Base-by-base conservation (phyloP, 495 filamentous ascomycete species). In the Penicillium bovifimosum region DNA sequence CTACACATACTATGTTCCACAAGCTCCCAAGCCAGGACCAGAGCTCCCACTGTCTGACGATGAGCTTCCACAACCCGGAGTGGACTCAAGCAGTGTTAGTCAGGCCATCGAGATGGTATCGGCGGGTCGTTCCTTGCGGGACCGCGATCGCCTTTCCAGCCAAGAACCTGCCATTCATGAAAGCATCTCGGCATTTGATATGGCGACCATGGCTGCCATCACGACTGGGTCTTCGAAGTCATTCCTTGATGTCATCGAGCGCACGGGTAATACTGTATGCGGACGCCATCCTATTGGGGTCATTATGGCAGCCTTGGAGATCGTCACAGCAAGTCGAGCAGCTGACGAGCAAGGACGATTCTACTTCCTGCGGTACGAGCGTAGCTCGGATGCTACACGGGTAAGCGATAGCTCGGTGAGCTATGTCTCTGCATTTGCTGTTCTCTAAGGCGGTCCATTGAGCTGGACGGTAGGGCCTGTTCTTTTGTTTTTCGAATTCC, bases 231-330 rank as follows among this genome's bases (percentile, higher is more conserved):
- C 68, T 10, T 83, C 95, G 58, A 69, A 75, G 9, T 69, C 67
- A 2, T 96, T 96, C 63, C 71, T 87, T 29, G 75, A 84, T 5
- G 78, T 79, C 18, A 68, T 97, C 34, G 70, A 79, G 32, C 71
- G 76, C 33, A 97, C 91, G 0, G 82, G 80, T 31, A 99, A 99
- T 59, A 96, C 93, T 1, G 90, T 99, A 27, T 99, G 93, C 59
- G 93, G 93, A 43, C 76, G 91, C 36, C 95, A 99, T 76, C 93
- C 93, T 0, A 97, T 99, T 58, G 91, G 95, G 0, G 86, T 99
- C 10, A 79, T 95, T 9, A 89, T 99, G 87, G 90, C 90, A 2
- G 91, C 84, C 0, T 63, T 96, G 52, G 91, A 96, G 70, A 66
- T 65, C 35, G 60, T 86, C 50, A 66, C 54, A 2, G 58, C 40